Conservation (phyloP, 192 early-diverging fungal species). For the Coemansia sp. region DNA sequence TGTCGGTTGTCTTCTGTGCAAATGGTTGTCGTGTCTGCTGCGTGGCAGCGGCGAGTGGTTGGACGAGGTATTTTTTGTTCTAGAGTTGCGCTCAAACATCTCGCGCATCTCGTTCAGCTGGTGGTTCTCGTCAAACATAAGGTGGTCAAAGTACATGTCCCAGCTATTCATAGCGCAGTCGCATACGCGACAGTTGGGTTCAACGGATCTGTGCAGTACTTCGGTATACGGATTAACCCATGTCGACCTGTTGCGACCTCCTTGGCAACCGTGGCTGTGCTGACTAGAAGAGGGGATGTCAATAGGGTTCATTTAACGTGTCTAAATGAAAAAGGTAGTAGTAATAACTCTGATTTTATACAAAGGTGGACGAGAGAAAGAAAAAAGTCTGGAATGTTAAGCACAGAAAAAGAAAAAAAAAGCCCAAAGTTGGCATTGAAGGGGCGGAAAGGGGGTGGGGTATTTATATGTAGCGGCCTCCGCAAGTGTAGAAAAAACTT, state of each 20-base stretch:
- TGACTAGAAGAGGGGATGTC: background rate
- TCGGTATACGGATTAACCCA: slow-evolving; percentile 22
- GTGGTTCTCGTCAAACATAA: slow-evolving; percentile 44
- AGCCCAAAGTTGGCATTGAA: background rate
- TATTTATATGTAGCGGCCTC: background rate
- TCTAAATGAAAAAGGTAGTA: background rate
- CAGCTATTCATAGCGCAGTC: slow-evolving; percentile 34
- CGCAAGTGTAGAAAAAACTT: background rate
- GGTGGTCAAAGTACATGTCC: slow-evolving; percentile 47
- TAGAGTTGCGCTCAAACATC: background rate
- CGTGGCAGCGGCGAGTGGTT: background rate
- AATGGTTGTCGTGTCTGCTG: background rate
- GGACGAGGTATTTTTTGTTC: background rate
- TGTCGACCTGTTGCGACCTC: background rate
- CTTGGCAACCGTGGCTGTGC: background rate
- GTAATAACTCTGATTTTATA: background rate
- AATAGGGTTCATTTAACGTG: background rate
- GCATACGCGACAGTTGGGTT: slow-evolving; percentile 39
- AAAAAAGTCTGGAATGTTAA: slow-evolving; percentile 1
- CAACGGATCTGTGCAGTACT: slow-evolving; percentile 10
- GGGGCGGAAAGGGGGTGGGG: background rate
- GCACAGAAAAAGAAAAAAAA: background rate
- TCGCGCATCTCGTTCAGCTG: slow-evolving; percentile 10
- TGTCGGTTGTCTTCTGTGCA: background rate
- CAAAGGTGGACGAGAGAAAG: background rate